Evolutionary conservation across 805 yeast genomes (phyloP), one percentile per base, ranked within the genome.

Genomic region (Pichia scutulata): DNA sequence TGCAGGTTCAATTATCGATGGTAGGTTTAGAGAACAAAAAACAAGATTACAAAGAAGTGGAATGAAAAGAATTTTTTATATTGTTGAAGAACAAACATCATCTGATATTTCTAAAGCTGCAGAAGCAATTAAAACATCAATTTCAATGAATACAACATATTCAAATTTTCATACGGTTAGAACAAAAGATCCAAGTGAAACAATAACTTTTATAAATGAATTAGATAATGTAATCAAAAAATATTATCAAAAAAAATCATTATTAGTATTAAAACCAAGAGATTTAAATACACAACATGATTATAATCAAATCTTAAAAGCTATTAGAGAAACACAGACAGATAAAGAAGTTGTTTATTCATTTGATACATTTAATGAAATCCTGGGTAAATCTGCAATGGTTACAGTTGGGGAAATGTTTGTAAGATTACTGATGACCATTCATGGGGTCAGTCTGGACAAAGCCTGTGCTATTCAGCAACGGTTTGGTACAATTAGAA

Each of bases 11-110:
- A 89, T 93, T 43, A 76, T 77, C 52, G 99, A 93, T 66, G 96
- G 96, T 2, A 70, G 99, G 46, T 89, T 85, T 60, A 72, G 74
- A 49, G 99, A 93, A 63, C 99, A 93, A 63, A 90, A 92, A 61
- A 68, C 75, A 18, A 74, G 99, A 48, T 70, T 93, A 51, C 75
- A 74, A 46, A 77, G 82, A 63, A 77, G 93, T 0, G 89, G 86
- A 0, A 69, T 90, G 60, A 69, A 70, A 19, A 76, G 86, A 55
- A 77, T 84, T 19, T 82, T 80, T 56, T 93, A 93, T 59, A 62
- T 93, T 3, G 78, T 93, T 16, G 99, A 93, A 63, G 95, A 88
- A 53, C 77, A 76, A 5, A 75, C 77, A 30, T 60, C 74, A 0
- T 64, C 68, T n/a, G 77, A 73, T 48, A 51, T 73, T 2, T 60